Evolutionary conservation across 441 rosid species (phyloP), one percentile per base, ranked within the genome.

Genomic region (Pelargonium citronellum): DNA sequence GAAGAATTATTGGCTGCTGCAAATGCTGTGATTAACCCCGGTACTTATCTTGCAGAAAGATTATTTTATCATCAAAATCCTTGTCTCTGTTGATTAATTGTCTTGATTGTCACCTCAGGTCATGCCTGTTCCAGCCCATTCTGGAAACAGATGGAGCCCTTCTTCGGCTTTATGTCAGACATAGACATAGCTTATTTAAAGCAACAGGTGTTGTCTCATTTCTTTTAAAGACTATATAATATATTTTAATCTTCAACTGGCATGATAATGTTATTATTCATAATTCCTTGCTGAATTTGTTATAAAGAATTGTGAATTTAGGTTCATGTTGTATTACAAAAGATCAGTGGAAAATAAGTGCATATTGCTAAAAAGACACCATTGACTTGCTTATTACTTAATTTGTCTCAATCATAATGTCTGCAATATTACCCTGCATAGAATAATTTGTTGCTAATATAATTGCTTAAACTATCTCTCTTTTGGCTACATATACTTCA

Each of bases 1-100:
- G 96, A 87, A 79, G 99, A 95, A 83, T 87, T 95, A 71, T 75
- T 87, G 80, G 91, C 98, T 86, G 97, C 97, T 79, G 96, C 94
- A 57, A 91, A 86, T 74, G 83, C 90, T 78, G 94, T 85, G 49
- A 67, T 91, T 70, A 86, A 79, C 75, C 79, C 89, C 67, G 86
- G 98, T 92, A 78, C 12, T 51, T 22, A 67, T 66, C 37, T 77
- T 39, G 5, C 55, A 69, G 72, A 65, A 76, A 73, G 27, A 27
- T 49, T 58, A 41, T 24, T 44, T 51, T 16, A 66, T 79, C 76
- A 44, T 7, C 58, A 57, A 60, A 5, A 34, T 44, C 12, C 69
- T 44, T 43, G 34, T 37, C 43, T 67, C 69, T 74, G 17, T 60
- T 62, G 65, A 69, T 69, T 76, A 71, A 71, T 75, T 73, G 24